Evolutionary conservation across 1,284 basidiomycete species (phyloP), one percentile per base, ranked within the genome.

Genomic region (Filobasidium uniguttulatum): DNA sequence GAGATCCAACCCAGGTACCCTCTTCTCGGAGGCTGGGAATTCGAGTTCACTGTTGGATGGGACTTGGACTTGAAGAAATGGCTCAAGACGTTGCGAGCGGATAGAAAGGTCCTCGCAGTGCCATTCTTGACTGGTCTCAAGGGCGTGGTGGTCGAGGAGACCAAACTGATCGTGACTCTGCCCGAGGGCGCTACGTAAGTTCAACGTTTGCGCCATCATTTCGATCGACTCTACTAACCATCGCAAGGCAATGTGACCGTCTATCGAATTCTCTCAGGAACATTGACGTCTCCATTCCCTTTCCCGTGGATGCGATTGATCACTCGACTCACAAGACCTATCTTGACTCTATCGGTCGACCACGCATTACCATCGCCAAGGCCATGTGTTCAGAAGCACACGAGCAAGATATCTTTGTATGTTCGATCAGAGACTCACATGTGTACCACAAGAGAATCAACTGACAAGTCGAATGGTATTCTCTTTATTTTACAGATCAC

Each of bases 1-100:
- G 89, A 97, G 60, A 65, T 98, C 40, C 76, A 75, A 40, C 93
- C 94, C 0, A 78, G 94, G 33, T 99, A 91, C 67, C 94, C 94
- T 7, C 62, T 99, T 23, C 69, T 97, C 54, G 94, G 94, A 26
- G 90, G 93, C 17, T 99, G 94, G 94, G 97, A 96, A 66, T 98
- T 94, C 70, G 80, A 75, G 36, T 98, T 93, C 71, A 88, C 84
- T 5, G 75, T 97, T 10, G 94, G 94, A 3, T 99, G 84, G 77
- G 89, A 97, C 61, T 75, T 82, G 8, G 82, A 86, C 19, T 73
- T 94, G 40, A 73, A 67, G n/a, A 82, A 89, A 60, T 65, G 61
- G 17, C 52, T 74, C 36, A 66, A 62, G 55, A 45, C 30, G 19
- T 33, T 38, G n/a, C 41, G 77, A 76, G 31, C 77, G 74, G 58